Base-by-base conservation (phyloP, 306 rosid genomes). In the Cucurbita maxima region DNA sequence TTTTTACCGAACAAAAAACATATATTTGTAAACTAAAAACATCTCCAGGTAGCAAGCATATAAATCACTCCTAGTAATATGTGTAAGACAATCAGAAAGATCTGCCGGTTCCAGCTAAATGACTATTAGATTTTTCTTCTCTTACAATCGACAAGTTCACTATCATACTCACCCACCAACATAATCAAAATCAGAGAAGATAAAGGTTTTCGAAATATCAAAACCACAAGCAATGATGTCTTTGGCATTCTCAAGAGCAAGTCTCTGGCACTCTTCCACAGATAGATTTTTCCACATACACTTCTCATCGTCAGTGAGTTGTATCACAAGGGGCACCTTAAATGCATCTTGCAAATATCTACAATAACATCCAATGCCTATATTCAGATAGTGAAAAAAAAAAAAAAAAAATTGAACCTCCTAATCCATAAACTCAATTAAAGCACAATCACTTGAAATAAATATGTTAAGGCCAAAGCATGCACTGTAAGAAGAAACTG, bases 191-290 rank as follows among this genome's bases (percentile, higher is more conserved):
- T 91, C 92, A 6, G 88, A 75, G 72, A 94, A 94, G 78, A 94
- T 90, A 84, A 94, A 94, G 76, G 97, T 94, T 79, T 81, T 86
- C 3, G 92, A 76, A 69, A 94, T 50, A 73, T 90, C 99, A 83
- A 90, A 94, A 67, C 97, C 99, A 81, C 99, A 94, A 71, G 99
- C 99, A 78, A 94, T 94, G 69, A 91, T 94, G 61, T 94, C 99
- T 72, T 91, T 91, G 2, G 99, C 92, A 72, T 94, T 91, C 83
- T 94, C 96, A 47, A 96, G 81, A 0, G 97, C 97, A 48, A 94
- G 96, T 71, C 99, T 89, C 62, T 79, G 87, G 80, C 88, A 56
- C 76, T 90, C 99, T 78, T 94, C 97, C 14, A 89, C 75, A 0
- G 91, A 80, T 40, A 90, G 86, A 82, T 86, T 84, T 76, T 91